A percentile compares a stretch with the other conserved stretches of the same genome.
Conservation (phyloP, 1,139 yeast species). For the Meyerozyma carpophila region DNA sequence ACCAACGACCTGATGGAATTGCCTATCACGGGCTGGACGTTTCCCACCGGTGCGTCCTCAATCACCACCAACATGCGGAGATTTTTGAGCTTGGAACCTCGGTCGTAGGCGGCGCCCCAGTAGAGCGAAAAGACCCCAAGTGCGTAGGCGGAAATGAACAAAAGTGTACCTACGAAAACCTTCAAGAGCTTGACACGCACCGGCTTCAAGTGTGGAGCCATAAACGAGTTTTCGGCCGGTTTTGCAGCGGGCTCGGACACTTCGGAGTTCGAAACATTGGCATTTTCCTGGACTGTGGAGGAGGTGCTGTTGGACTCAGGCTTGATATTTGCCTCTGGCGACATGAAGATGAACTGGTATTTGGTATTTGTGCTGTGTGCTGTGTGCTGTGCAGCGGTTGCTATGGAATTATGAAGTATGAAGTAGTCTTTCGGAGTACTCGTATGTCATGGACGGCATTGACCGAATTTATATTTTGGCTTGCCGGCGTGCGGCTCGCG, state of each 20-base stretch:
- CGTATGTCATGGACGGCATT: too few relatives aligned
- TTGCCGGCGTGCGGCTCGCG: too few relatives aligned
- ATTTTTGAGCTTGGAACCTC: conserved; percentile 23
- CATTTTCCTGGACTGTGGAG: background rate
- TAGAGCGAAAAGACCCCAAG: conserved; percentile 24
- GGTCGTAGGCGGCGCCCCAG: conserved; percentile 39
- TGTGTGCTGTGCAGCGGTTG: too few relatives aligned
- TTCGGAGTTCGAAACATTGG: background rate
- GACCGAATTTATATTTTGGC: too few relatives aligned
- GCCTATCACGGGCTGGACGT: conserved; percentile 30
- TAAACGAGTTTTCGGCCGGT: background rate
- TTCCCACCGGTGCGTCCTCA: conserved; percentile 24
- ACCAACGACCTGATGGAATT: conserved; percentile 16
- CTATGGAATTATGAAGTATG: too few relatives aligned
- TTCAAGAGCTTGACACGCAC: background rate
- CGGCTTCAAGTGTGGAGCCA: background rate
- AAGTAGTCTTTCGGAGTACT: too few relatives aligned
- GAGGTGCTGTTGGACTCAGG: too few relatives aligned
- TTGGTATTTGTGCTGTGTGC: too few relatives aligned
- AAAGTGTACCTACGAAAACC: background rate
- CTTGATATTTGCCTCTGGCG: too few relatives aligned
- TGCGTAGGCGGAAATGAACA: background rate
- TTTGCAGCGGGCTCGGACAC: background rate
- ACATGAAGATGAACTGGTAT: too few relatives aligned
- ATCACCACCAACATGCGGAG: conserved; percentile 37